Evolutionary conservation across 2,329 filamentous ascomycete species (phyloP), one percentile per base, ranked within the genome.

Genomic region (Ascochyta lentis): DNA sequence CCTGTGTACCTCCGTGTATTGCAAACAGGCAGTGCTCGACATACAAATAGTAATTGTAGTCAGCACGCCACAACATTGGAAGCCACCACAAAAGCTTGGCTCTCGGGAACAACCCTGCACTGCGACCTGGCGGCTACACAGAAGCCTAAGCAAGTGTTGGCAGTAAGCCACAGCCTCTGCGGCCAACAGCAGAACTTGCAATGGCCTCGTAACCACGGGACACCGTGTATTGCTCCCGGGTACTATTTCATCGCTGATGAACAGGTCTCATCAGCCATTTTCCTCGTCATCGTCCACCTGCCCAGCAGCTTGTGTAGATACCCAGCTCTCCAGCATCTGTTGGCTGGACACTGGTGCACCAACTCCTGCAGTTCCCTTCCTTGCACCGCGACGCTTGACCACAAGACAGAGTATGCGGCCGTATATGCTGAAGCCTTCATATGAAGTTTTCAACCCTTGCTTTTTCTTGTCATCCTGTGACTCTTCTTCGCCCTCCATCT

Each of bases 401-500:
- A 99, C 89, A 55, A 99, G 82, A 76, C 93, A 98, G 24, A 99
- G 81, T 42, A 96, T 92, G 65, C 92, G 89, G 10, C 95, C 92
- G 77, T 96, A 96, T 70, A 99, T 97, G 67, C 89, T 91, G 77
- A 98, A 98, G 8, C 95, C 94, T 69, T 98, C 92, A 77, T 98
- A 99, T 13, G 87, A 88, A 24, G 94, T 95, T 59, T 89, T 88
- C 80, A 97, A 85, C 19, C 84, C 86, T 66, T 96, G 79, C 75
- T 97, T 98, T 80, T 99, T 97, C 78, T 97, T 96, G 69, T 96
- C 90, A 54, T 96, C 93, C 68, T 93, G 56, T 24, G 51, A 45
- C n/a, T 64, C 66, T 24, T 64, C 70, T 4, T 58, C 56, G 6
- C 58, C 56, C 22, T 67, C 65, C 19, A 68, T 59, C 34, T 56